Evolutionary conservation across 371 early-diverging fungal species (phyloP).

Genomic region (Apophysomyces variabilis): DNA sequence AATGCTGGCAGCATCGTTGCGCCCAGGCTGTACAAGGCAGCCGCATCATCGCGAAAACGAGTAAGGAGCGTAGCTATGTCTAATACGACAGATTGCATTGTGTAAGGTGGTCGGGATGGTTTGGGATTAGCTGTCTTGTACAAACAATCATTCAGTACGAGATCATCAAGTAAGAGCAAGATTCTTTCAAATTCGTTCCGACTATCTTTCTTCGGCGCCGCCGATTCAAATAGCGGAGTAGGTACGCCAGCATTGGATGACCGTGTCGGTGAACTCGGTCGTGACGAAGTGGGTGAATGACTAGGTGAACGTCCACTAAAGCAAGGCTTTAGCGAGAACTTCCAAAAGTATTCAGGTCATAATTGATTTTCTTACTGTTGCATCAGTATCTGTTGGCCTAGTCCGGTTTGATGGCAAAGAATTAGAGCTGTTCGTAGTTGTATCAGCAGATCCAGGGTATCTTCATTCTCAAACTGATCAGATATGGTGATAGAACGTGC

Average conservation of each 20-base stretch:
- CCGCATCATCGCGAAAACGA: slow-evolving; percentile 32
- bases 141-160: slow-evolving; percentile 62
- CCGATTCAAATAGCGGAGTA: neutral
- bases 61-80: slow-evolving; percentile 53
- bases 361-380: slow-evolving; percentile 27
- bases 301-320: slow-evolving; percentile 33
- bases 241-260: slow-evolving; percentile 3
- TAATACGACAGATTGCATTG: slow-evolving; percentile 55
- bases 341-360: neutral
- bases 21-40: slow-evolving; percentile 40
- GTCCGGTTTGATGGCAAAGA: slow-evolving; percentile 32
- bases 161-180: slow-evolving; percentile 48
- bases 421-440: slow-evolving; percentile 48
- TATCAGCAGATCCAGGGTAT: slow-evolving; percentile 43
- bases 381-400: slow-evolving; percentile 33
- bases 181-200: slow-evolving; percentile 41
- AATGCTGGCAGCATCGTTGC: slow-evolving; percentile 48
- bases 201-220: slow-evolving; percentile 18
- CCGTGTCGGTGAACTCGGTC: slow-evolving; percentile 43
- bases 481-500: slow-evolving; percentile 19
- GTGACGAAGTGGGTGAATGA: slow-evolving; percentile 35
- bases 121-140: slow-evolving; percentile 54
- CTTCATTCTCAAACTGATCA: slow-evolving; percentile 48
- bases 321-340: neutral
- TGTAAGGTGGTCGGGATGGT: slow-evolving; percentile 61